phyloP scores from a whole-genome alignment of 2,329 filamentous ascomycete species.

The Alternaria arbusti region DNA sequence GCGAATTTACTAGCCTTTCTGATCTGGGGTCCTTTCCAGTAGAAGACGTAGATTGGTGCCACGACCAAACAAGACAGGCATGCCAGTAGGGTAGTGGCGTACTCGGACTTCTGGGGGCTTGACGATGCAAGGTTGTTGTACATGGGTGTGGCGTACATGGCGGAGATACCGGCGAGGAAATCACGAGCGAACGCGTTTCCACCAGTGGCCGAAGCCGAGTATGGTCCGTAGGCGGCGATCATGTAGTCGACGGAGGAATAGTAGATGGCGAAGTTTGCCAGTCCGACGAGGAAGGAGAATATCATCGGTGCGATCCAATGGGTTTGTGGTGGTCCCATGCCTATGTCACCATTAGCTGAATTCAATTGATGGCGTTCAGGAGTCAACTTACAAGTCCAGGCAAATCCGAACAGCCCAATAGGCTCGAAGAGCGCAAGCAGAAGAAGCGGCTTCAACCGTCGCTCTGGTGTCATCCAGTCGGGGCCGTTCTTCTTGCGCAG shows the following conservation, averaged over 20 bases:
- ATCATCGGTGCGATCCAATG: conserved; percentile 74
- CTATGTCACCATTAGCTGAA: not conserved
- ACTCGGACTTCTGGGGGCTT: conserved; percentile 51
- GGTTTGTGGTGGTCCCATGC: conserved; percentile 61
- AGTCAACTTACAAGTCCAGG: conserved; percentile 62
- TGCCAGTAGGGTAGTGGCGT: conserved; percentile 62
- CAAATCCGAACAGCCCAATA: conserved; percentile 73
- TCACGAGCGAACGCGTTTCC: conserved; percentile 78
- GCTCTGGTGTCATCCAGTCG: conserved; percentile 62
- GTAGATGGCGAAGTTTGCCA: conserved; percentile 73
- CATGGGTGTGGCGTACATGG: conserved; percentile 68
- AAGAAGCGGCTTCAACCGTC: conserved; percentile 68
- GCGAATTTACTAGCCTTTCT: conserved; percentile 62
- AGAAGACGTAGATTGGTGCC: conserved; percentile 52
- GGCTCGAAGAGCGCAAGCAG: conserved; percentile 65
- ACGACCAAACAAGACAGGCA: conserved; percentile 55
- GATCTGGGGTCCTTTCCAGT: conserved; percentile 61
- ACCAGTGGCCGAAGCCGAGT: conserved; percentile 75
- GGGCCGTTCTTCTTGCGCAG: conserved; percentile 44
- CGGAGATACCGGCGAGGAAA: conserved; percentile 73
- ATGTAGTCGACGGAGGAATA: conserved; percentile 82
- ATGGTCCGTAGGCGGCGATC: conserved; percentile 74
- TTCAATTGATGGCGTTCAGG: not conserved
- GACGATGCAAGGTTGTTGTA: conserved; percentile 47
- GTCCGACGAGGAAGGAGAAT: conserved; percentile 69